Base-by-base conservation (phyloP, 805 yeast genomes). In the Metschnikowia shivogae region DNA sequence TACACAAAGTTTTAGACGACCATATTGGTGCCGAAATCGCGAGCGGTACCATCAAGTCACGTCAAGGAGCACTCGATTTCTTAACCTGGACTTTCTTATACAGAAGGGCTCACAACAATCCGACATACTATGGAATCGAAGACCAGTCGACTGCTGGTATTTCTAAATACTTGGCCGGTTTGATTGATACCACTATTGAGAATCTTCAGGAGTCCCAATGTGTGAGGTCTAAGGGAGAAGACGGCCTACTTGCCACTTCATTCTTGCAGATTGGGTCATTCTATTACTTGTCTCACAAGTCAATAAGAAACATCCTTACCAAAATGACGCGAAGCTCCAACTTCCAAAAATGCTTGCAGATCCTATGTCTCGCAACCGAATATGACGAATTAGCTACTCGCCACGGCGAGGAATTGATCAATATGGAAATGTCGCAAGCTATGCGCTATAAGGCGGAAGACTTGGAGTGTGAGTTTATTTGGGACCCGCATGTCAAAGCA, bases 271-370 rank as follows among this genome's bases (percentile, higher is more conserved):
- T 93, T 34, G 78, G 96, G 1, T 89, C 97, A 1, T 93, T 86
- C 66, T 93, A 93, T 65, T 93, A 93, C 68, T 73, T 93, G 56
- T 89, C 97, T 1, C 98, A 93, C 64, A 81, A 81, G 62, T 90
- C 98, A 0, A 79, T 93, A 50, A 73, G 97, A 47, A 78, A 76
- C 45, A 53, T 48, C 13, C 47, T 54, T 22, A 34, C 45, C 10
- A 44, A 43, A 5, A 34, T 50, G 31, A 44, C 40, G 9, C 17
- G 37, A 1, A 42, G 39, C n/a, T 47, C 52, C 8, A 30, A 74
- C 4, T 81, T 85, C 56, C 67, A 89, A 60, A 78, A 81, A 42
- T 77, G 90, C 70, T 60, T 93, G 65, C 66, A 70, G 48, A 67
- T 80, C 61, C 62, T 72, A 48, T 78, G 84, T 40, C 76, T 77